Base-by-base conservation (phyloP, 2,329 filamentous ascomycete species). In the Calonectria fujianensis region DNA sequence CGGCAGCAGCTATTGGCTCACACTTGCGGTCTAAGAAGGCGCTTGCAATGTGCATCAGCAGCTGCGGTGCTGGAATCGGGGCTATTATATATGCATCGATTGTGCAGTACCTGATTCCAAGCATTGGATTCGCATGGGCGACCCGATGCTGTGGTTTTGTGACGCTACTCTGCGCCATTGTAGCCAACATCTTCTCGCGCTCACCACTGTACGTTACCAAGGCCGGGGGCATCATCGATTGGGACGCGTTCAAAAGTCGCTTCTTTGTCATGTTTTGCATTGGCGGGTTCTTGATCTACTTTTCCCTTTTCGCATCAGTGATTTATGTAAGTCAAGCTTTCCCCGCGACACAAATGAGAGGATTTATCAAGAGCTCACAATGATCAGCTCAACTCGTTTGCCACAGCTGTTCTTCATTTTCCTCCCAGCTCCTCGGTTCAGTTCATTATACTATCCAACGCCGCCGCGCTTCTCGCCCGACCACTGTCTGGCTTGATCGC, bases 1-100 rank as follows among this genome's bases (percentile, higher is more conserved):
- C 68, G 2, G 54, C 68, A 4, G 68, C 54, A 1, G 54, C 54
- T 24, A 63, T 63, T 13, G 68, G 54, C 13, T 50, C 52, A 10
- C 54, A 70, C 57, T n/a, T 70, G 2, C 52, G 41, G 2, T 63
- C 39, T 14, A 63, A 57, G 24, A 41, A 41, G 31, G 68, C 68
- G 20, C 41, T 70, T 14, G 68, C 54, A 4, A 70, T 70, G 52
- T 50, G 68, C 37, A 63, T 70, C 20, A 63, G 41, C 32, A 57
- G 68, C 41, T 63, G 54, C n/a, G 68, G 54, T 7, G 39, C 68
- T 16, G 39, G 54, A 16, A 63, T 64, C 16, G 68, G 54, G 1
- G 68, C 54, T 2, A 63, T 70, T n/a, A 50, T 16, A 37, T 63
- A 63, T 10, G 54, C 68, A 7, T 63, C 54, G 8, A 59, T 70